Base-by-base conservation (phyloP, 139 green algal genomes). In the Micractinium conductrix region DNA sequence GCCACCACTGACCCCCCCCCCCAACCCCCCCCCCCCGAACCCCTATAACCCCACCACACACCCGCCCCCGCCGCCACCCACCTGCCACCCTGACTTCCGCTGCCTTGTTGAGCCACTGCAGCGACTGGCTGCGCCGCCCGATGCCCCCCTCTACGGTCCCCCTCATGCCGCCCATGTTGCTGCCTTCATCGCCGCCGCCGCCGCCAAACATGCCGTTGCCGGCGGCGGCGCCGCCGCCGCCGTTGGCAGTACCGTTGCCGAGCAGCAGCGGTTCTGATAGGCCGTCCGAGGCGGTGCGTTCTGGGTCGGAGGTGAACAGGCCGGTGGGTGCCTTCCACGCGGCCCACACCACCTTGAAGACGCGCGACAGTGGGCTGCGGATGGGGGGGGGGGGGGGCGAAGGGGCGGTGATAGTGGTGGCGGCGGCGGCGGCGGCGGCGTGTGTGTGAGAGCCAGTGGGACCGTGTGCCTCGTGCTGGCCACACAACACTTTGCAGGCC, bases 311-410 rank as follows among this genome's bases (percentile, higher is more conserved):
- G 3, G 42, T 6, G n/a, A 14, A 40, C 26, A 79, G 73, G 44
- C 68, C 35, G 35, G 38, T 91, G 85, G 89, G 91, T 79, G 92
- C 94, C 45, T 85, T 85, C 60, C 91, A 74, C 5, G 95, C 94
- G 44, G 93, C 88, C 80, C 37, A 74, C 42, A 96, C 90, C 40
- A 98, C 93, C 55, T 94, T 94, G 55, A 93, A 91, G 63, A 98
- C 95, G 28, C 95, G 91, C 30, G 90, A 90, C 78, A 98, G 93
- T 28, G 95, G 95, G 73, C 86, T 92, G 80, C 86, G 70, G n/a
- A n/a, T n/a, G n/a, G n/a, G 28, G 55, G 4, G 40, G 28, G 38
- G 78, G 28, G 22, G 28, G 74, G 37, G 44, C 5, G 17, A 8
- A 30, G 45, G 44, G 72, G 48, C 14, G 48, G 48, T 14, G 48